Base-by-base conservation (phyloP, 2,329 filamentous ascomycete species). In the Endoconidiophora laricicola region DNA sequence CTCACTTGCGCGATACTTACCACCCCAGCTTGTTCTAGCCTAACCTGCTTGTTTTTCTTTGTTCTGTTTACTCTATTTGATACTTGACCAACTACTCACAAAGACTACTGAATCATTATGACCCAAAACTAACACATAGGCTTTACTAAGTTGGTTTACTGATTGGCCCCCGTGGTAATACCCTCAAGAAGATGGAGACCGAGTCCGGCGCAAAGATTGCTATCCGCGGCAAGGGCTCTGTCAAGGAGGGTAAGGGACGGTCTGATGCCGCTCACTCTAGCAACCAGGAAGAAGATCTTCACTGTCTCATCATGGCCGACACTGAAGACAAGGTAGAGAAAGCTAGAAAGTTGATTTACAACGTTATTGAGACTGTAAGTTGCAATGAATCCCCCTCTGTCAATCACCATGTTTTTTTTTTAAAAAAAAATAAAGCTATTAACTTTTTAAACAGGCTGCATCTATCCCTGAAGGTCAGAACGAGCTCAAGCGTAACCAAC, bases 321-420 rank as follows among this genome's bases (percentile, higher is more conserved):
- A 96, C 90, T 37, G 93, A 98, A 70, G 91, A 98, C 56, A 98
- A 98, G 71, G 88, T 98, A 64, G 94, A 94, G 72, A 98, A 96
- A 69, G 91, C 91, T 57, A 98, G 96, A 73, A 87, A 94, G 68
- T 69, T 96, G 55, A 94, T 98, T 56, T 90, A 98, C 68, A 95
- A 96, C 58, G 84, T 98, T 61, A 96, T 98, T 62, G 91, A 98
- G 68, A 98, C 91, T 54, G 90, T 93, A 73, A 71, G 83, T 76
- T 22, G 42, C 46, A 7, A 1, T 40, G 12, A 16, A 36, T 44
- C 22, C 16, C 3, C n/a, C 18, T 24, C n/a, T 44, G 14, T 18
- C 22, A 5, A 48, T 39, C 6, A 12, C 2, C 3, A 24, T 6
- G 7, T 26, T 2, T 40, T 14, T 29, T 52, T 47, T 47, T 22